A percentile compares a stretch with the other conserved stretches of the same genome.
These are phyloP conservation scores for Mucor irregularis DNA, from an alignment of 371 early-diverging fungal genomes.

Conservation along the genomic window DNA sequence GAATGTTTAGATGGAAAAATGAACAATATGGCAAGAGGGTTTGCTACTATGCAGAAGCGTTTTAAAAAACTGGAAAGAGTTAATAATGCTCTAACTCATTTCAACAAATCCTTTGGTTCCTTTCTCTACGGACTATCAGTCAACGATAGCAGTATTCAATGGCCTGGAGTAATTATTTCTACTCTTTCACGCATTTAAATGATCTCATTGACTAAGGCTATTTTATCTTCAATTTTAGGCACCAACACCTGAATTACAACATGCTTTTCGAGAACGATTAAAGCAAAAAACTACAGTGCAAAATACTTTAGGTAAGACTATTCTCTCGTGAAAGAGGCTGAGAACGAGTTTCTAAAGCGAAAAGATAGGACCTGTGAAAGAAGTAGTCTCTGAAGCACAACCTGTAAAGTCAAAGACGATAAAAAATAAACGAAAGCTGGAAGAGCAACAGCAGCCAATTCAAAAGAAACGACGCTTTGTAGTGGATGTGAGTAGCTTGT, in stretches of 20 bases:
- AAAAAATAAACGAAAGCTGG: too few species aligned
- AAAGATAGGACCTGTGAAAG: too few species aligned
- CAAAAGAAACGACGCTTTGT: neutral
- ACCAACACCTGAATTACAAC: too few species aligned
- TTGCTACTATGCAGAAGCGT: slow-evolving; percentile 12
- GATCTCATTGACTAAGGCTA: neutral
- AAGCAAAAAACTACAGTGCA: neutral
- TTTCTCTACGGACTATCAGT: slow-evolving; percentile 36
- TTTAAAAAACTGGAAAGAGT: slow-evolving; percentile 23
- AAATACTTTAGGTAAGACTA: neutral
- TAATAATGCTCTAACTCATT: slow-evolving; percentile 24
- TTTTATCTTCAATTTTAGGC: neutral
- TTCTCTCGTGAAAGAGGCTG: too few species aligned
- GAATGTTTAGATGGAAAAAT: neutral
- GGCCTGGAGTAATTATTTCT: slow-evolving; percentile 20
- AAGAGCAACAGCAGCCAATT: neutral
- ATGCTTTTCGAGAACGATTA: too few species aligned
- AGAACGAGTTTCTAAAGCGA: too few species aligned
- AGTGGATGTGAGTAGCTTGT: neutral
- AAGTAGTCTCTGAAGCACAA: too few species aligned
- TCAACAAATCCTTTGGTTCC: slow-evolving; percentile 35
- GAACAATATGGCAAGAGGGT: neutral
- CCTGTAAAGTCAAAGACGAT: too few species aligned
- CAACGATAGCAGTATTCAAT: slow-evolving; percentile 26
- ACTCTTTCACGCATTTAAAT: neutral